Conservation (phyloP, 2,329 filamentous ascomycete genomes). For the Fusarium mexicanum region DNA sequence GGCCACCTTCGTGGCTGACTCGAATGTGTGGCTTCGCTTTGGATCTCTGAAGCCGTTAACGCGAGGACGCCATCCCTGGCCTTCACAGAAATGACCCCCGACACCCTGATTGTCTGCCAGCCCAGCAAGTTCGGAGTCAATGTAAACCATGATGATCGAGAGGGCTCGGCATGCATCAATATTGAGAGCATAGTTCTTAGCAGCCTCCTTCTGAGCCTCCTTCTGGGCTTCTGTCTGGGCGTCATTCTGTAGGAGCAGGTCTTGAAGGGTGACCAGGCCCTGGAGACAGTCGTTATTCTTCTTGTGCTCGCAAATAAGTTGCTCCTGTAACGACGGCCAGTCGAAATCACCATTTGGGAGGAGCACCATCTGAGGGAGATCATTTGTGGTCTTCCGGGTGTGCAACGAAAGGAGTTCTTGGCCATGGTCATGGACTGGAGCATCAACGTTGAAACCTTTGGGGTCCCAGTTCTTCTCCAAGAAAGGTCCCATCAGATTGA, state of each 20-base stretch:
- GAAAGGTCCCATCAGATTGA: constrained; percentile 28
- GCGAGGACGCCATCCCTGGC: neutral
- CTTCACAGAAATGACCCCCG: neutral
- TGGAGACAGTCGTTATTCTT: constrained; percentile 44
- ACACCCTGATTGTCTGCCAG: neutral
- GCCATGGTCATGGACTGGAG: constrained; percentile 39
- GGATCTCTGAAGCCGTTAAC: neutral
- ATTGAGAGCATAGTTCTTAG: constrained; percentile 18
- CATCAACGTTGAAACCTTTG: constrained; percentile 45
- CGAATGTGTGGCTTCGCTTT: constrained; percentile 2
- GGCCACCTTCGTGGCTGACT: neutral
- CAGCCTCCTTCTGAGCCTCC: neutral
- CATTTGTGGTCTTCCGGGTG: constrained; percentile 20
- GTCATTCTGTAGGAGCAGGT: neutral
- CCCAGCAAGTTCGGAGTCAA: neutral
- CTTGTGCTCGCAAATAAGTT: constrained; percentile 44
- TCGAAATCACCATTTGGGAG: constrained; percentile 21
- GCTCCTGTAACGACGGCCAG: neutral
- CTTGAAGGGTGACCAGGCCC: constrained; percentile 40
- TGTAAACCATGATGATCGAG: neutral
- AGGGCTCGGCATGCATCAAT: constrained; percentile 30
- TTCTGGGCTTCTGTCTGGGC: neutral
- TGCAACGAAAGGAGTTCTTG: constrained; percentile 35
- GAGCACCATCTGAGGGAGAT: neutral
- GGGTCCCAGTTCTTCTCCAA: constrained; percentile 42